Base-by-base conservation (phyloP, 192 early-diverging fungal species). In the Blastocladiella britannica region DNA sequence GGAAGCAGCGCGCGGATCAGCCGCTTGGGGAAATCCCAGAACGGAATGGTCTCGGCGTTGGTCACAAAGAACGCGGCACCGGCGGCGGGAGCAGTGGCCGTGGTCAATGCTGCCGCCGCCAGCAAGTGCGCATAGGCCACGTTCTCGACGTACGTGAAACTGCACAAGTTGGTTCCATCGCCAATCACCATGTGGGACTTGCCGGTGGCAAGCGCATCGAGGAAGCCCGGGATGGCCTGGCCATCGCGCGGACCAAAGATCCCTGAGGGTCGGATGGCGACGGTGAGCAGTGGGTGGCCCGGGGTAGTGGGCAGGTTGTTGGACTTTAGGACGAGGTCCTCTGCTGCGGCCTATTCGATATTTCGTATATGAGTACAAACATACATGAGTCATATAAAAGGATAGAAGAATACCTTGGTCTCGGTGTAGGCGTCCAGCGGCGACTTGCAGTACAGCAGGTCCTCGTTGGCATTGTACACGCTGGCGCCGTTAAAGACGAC, bases 391-490 rank as follows among this genome's bases (percentile, higher is more conserved):
- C 37, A n/a, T 31, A 8, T 18, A 47, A 61, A 37, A 25, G 55
- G 30, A 37, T n/a, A n/a, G 18, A 53, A 3, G 25, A 4, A 28
- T 65, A 74, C 82, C 69, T 97, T 97, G 26, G 89, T 87, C 67
- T 90, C 88, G 47, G 88, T 85, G 63, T 97, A 97, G n/a, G 83
- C 77, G 71, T 97, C 89, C 60, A 88, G 80, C 62, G 76, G 75
- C 28, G 66, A 61, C 53, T 74, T 66, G 29, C 86, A 84, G 68
- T 90, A 90, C 7, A 80, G 83, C 12, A 71, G 65, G 2, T 67
- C 72, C 66, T 96, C 93, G 52, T 88, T 83, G 5, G 83, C 88
- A 56, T 91, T 84, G 12, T 78, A 71, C 57, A 97, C 68, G 2
- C 64, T 60, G 31, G 71, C 60, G 0, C 89, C 91, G 55, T 84